Base-by-base conservation (phyloP, 176 grass and related monocot species). In the Bonia amplexicaulis region DNA sequence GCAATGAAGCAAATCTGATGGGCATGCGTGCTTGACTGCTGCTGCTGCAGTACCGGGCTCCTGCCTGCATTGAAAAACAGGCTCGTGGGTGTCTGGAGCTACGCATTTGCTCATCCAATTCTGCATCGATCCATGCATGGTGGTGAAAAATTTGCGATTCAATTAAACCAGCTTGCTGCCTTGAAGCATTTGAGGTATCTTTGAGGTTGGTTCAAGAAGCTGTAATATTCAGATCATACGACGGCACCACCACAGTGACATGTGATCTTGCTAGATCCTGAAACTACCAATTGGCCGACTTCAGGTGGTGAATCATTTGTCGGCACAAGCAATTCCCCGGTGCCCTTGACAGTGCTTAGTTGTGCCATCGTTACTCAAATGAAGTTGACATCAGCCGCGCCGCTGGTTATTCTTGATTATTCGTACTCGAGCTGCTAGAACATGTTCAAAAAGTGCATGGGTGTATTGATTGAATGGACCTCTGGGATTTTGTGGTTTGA, bases 261-360 rank as follows among this genome's bases (percentile, higher is more conserved):
- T 54, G 49, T 20, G 61, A 42, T 55, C n/a, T 40, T 19, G 49
- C 35, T 19, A 17, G 79, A 81, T 81, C 20, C 48, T 10, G 63
- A 42, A 57, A 57, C 9, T 9, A 66, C 9, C 12, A 31, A 26
- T 41, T 81, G 12, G 66, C 66, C n/a, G 79, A 57, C 66, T 4
- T 35, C 17, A 70, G 44, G 67, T 84, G 70, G 42, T 12, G 69
- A 23, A 74, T 62, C 17, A 52, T 84, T 26, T 74, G 81, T 84
- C 9, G 45, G 70, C 70, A 19, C 27, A 5, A 26, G 13, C 7
- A 51, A 69, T 55, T 10, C 29, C 4, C 10, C 13, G 31, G 29
- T 16, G 5, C 19, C 0, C 22, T 23, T 37, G 59, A 60, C 54
- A 22, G 23, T 47, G 26, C 1, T 9, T 42, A 80, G 15, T 80